These are phyloP conservation scores for Silene coronaria DNA, from an alignment of 179 eudicot genomes.

Conservation along the genomic window DNA sequence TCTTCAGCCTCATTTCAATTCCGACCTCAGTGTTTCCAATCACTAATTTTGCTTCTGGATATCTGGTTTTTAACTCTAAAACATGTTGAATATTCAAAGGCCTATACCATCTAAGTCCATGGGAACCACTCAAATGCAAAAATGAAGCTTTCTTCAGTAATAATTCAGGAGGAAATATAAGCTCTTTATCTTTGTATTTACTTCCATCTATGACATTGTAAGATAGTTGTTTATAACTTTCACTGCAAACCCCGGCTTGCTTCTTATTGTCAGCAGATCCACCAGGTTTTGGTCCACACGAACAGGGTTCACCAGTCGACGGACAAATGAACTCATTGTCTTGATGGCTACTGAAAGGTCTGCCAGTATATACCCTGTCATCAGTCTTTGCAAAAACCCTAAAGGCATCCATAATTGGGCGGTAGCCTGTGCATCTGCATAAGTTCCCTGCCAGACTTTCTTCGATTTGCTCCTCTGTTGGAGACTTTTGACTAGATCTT, in stretches of 20 bases:
- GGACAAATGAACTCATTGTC: conserved; percentile 76
- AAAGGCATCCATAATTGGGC: conserved; percentile 93
- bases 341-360: conserved; percentile 25
- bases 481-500: conserved; percentile 68
- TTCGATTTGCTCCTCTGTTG: conserved; percentile 83
- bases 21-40: conserved; percentile 93
- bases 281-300: conserved; percentile 49
- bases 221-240: conserved; percentile 44
- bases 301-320: conserved; percentile 91
- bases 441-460: conserved; percentile 97
- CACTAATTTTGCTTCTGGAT: conserved; percentile 75
- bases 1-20: conserved; percentile 87
- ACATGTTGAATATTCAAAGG: conserved; percentile 74
- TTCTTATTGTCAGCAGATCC: conserved; percentile 22
- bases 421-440: conserved; percentile 95
- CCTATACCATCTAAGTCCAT: conserved; percentile 82
- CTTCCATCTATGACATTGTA: conserved; percentile 74
- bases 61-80: conserved; percentile 63
- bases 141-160: conserved; percentile 43
- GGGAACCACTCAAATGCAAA: conserved; percentile 61
- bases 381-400: conserved; percentile 88
- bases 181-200: conserved; percentile 65
- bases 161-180: conserved; percentile 92
- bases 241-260: conserved; percentile 21
- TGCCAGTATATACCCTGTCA: conserved; percentile 54